Conservation (phyloP, 2,329 filamentous ascomycete genomes). For the Pseudonectria buxi region DNA sequence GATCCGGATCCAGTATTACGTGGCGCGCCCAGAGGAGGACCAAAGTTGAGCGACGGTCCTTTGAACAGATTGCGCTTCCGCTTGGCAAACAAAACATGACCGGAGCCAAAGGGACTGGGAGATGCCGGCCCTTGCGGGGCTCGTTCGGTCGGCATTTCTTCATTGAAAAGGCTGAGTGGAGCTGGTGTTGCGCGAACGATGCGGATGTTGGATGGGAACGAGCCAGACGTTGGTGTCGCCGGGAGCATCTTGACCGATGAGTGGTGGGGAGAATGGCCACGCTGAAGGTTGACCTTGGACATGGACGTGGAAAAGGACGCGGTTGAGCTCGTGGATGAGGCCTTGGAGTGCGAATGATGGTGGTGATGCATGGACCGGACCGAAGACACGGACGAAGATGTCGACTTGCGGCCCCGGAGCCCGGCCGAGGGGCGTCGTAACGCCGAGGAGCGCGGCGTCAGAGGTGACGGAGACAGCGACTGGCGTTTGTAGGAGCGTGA, state of each 20-base stretch:
- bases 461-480: conserved; percentile 76
- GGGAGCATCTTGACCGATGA: conserved; percentile 96
- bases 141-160: conserved; percentile 44
- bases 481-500: conserved; percentile 57
- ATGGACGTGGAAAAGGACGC: conserved; percentile 64
- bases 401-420: conserved; percentile 86
- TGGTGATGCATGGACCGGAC: conserved; percentile 86
- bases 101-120: conserved; percentile 52
- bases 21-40: conserved; percentile 28
- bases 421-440: conserved; percentile 78
- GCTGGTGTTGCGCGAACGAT: conserved; percentile 60
- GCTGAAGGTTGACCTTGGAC: conserved; percentile 58
- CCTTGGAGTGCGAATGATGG: conserved; percentile 84
- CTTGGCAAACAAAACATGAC: conserved; percentile 67
- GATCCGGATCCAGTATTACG: conserved; percentile 31
- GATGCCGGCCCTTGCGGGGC: conserved; percentile 40
- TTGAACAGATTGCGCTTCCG: conserved; percentile 78
- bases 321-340: conserved; percentile 83
- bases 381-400: conserved; percentile 88
- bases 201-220: conserved; percentile 81
- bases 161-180: conserved; percentile 48
- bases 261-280: conserved; percentile 71
- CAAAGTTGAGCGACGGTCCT: conserved; percentile 61
- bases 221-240: conserved; percentile 67
- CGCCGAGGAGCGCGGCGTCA: conserved; percentile 74